These are phyloP conservation scores for Symbiodinium pilosum DNA, from an alignment of 73 alveolate species.

Conservation along the genomic window DNA sequence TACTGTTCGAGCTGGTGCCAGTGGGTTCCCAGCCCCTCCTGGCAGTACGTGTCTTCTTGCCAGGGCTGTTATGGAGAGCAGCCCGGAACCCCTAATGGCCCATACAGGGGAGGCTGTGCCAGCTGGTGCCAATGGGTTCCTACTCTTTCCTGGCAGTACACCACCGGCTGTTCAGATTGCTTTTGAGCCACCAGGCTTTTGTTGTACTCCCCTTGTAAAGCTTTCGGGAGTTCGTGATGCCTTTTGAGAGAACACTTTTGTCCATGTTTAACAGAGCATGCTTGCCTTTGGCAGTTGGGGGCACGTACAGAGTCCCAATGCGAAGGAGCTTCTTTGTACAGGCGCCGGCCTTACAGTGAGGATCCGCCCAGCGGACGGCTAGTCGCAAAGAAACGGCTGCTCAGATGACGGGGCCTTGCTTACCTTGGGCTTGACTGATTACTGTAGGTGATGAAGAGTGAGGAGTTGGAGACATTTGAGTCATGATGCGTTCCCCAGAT, in stretches of 20 bases:
- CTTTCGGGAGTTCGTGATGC: background rate
- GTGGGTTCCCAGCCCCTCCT: slow-evolving; percentile 9
- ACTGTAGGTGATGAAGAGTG: too few relatives aligned
- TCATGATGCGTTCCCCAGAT: too few relatives aligned
- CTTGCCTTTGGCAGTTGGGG: background rate
- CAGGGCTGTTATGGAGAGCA: background rate
- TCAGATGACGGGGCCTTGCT: too few relatives aligned
- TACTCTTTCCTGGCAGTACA: background rate
- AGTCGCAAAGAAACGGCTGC: too few relatives aligned
- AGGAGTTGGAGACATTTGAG: too few relatives aligned
- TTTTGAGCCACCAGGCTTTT: background rate
- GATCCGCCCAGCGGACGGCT: too few relatives aligned
- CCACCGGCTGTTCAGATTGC: background rate
- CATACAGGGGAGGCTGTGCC: background rate
- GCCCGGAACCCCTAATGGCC: background rate
- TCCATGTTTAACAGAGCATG: background rate
- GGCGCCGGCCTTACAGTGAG: background rate
- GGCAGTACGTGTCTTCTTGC: background rate
- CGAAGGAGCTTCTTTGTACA: background rate
- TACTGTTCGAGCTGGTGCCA: background rate
- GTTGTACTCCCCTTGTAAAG: background rate
- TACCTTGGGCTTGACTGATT: too few relatives aligned
- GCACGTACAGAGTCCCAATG: background rate
- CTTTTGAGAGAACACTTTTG: background rate
- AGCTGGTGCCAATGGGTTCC: background rate